Conservation (phyloP, 129 eudicot species). For the Arctium minus region DNA sequence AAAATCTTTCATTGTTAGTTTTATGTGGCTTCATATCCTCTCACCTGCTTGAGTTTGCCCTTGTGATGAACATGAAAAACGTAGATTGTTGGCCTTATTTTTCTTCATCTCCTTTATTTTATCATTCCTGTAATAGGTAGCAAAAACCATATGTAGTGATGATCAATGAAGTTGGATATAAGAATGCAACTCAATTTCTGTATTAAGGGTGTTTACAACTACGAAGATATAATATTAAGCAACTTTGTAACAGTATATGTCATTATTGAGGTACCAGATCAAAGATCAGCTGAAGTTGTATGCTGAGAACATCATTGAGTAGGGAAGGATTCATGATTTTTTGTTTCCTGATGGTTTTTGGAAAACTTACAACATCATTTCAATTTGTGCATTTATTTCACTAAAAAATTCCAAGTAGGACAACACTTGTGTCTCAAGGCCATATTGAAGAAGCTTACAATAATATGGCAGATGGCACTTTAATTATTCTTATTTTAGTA, state of each 20-base stretch:
- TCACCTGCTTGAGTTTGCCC: not conserved
- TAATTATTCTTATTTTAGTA: not conserved
- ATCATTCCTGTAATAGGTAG: not conserved
- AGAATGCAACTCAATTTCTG: not conserved
- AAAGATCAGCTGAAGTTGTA: not conserved
- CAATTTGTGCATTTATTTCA: not conserved
- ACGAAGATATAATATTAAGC: not conserved
- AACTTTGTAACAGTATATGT: not conserved
- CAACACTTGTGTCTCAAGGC: not conserved
- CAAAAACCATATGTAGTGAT: not conserved
- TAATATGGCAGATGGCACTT: not conserved
- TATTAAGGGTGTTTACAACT: not conserved
- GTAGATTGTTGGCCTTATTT: not conserved
- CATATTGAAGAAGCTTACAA: not conserved
- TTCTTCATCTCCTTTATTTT: not conserved
- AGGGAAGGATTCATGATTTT: not conserved
- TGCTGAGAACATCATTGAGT: not conserved
- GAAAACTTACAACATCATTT: not conserved
- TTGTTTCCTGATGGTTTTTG: not conserved
- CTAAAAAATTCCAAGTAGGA: not conserved
- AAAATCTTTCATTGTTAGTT: constrained; percentile 2
- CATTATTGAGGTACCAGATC: not conserved
- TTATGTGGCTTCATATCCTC: constrained; percentile 5
- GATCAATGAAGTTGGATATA: not conserved
- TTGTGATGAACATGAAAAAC: not conserved